Evolutionary conservation across 495 filamentous ascomycete species (phyloP).

Genomic region (Penicillium desertorum): DNA sequence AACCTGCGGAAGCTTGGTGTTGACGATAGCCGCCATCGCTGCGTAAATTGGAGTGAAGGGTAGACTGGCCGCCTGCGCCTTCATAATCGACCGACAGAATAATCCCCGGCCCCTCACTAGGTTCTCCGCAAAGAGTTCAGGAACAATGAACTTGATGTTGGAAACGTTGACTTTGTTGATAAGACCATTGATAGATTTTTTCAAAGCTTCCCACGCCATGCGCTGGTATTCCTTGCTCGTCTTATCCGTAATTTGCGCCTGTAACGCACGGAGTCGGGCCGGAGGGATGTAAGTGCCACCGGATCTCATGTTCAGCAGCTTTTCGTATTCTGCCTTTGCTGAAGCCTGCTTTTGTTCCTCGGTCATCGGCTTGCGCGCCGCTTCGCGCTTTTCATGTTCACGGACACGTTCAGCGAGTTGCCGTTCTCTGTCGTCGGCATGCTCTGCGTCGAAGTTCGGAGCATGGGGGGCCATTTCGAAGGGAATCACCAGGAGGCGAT

Average conservation of each 20-base stretch:
- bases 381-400: conserved; percentile 53
- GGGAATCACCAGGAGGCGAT: conserved; percentile 52
- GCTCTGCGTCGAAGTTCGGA: conserved; percentile 53
- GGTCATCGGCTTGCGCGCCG: conserved; percentile 59
- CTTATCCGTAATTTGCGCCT: conserved; percentile 96
- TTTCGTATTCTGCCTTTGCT: conserved; percentile 89
- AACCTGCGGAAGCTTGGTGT: conserved; percentile 93
- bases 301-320: conserved; percentile 82
- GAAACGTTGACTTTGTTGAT: conserved; percentile 98
- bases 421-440: conserved; percentile 60
- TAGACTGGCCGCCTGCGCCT: conserved; percentile 93
- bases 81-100: conserved; percentile 95
- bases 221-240: conserved; percentile 95
- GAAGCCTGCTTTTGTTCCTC: conserved; percentile 80
- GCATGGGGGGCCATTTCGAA: conserved; percentile 37
- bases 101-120: conserved; percentile 84
- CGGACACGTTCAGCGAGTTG: conserved; percentile 61
- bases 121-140: conserved; percentile 93
- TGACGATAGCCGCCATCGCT: conserved; percentile 92
- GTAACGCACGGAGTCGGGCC: conserved; percentile 82
- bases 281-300: conserved; percentile 97
- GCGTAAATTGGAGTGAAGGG: conserved; percentile 96
- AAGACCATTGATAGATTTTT: conserved; percentile 97
- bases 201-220: conserved; percentile 98
- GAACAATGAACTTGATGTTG: conserved; percentile 97